Evolutionary conservation across 2,329 filamentous ascomycete genomes (phyloP), one percentile per base, ranked within the genome.

Genomic region (Neopestalotiopsis sp.): DNA sequence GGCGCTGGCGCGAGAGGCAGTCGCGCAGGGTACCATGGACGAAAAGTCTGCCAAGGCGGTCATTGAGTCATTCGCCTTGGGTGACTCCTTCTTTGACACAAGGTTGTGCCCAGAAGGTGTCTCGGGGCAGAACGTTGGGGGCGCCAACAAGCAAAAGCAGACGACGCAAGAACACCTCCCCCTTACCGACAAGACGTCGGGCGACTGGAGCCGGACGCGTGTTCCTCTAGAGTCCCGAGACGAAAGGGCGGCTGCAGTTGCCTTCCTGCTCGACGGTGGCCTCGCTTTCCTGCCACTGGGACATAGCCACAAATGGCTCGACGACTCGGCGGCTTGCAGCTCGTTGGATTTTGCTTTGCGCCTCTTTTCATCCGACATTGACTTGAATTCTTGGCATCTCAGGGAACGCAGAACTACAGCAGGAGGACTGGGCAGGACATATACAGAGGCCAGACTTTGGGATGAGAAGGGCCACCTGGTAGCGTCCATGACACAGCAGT

Each of bases 301-400:
- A 1, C 84, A 84, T 65, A 79, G 75, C 65, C 78, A 83, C 10
- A 72, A 80, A 75, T 83, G 79, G 72, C 77, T 86, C 49, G 79
- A 83, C 1, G 84, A 87, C 49, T 78, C 78, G 0, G 79, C 71
- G 6, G 83, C 84, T 2, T 84, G 81, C 65, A 82, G 81, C 2
- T 83, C 79, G 10, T 72, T 87, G n/a, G 85, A 88, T 71, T 87
- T 87, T 73, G 81, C 86, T 3, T 68, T 88, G 68, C 76, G 85
- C 0, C 71, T 85, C 6, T 83, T 85, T 69, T 75, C 74, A 1
- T 79, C 77, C 0, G 77, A 79, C 0, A 67, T 84, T 0, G 77
- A 84, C 65, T 9, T 85, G 57, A 71, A 73, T 6, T 63, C 78
- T 28, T 88, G 85, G 84, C 77, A 81, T 72, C 67, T 87, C 49